Evolutionary conservation across 164 flowering plant species (phyloP).

Genomic region (Chimonanthus praecox): DNA sequence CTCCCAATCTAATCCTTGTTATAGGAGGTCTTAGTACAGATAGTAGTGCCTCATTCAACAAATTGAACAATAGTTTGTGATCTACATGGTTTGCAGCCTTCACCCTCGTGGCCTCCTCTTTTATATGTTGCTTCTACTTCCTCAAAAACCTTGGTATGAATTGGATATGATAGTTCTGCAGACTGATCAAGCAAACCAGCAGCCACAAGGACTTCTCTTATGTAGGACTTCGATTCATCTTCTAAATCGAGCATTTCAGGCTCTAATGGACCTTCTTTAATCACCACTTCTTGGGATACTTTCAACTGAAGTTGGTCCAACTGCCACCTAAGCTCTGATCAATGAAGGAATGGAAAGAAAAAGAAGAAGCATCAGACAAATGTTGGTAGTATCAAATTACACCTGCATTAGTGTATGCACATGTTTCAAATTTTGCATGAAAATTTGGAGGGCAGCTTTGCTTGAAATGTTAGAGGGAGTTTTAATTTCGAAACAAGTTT

Average conservation of each 20-base stretch:
- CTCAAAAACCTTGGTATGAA: constrained; percentile 47
- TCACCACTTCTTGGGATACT: constrained; percentile 23
- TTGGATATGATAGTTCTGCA: constrained; percentile 38
- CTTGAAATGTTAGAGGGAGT: neutral
- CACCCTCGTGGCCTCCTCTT: constrained; percentile 24
- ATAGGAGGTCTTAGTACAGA: constrained; percentile 39
- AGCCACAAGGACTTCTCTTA: constrained; percentile 68
- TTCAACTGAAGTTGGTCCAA: constrained; percentile 53
- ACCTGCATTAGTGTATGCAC: neutral
- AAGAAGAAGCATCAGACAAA: neutral
- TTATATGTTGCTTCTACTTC: constrained; percentile 63
- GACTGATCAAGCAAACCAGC: constrained; percentile 66
- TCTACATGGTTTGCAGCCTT: constrained; percentile 20
- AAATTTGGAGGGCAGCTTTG: neutral
- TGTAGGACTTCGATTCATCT: constrained; percentile 47
- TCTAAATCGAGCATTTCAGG: constrained; percentile 34
- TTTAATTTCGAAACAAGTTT: neutral
- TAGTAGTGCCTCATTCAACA: constrained; percentile 62
- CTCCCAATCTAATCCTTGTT: constrained; percentile 35
- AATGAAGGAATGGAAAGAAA: neutral
- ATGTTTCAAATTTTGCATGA: neutral
- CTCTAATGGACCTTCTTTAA: constrained; percentile 33
- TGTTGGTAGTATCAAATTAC: neutral
- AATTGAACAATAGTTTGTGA: constrained; percentile 55
- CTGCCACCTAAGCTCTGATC: constrained; percentile 65